phyloP scores from a whole-genome alignment of 2,329 filamentous ascomycete genomes.

The Mycosphaerella arachidis region DNA sequence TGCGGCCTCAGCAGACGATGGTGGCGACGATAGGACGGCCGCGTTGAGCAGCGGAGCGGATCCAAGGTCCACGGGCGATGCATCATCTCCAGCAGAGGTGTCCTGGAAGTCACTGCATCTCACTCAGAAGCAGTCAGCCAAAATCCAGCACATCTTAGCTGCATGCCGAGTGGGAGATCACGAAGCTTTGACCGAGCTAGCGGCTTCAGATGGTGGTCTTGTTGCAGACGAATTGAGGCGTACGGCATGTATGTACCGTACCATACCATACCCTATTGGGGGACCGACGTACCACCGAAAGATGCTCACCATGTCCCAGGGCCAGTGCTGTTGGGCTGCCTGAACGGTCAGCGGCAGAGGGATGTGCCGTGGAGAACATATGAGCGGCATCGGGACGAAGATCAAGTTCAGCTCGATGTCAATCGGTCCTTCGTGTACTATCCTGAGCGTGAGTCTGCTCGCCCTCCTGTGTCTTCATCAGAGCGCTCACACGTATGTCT shows the following conservation, averaged over 20 bases:
- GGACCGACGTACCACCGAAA: not conserved
- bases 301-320: constrained; percentile 42
- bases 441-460: constrained; percentile 61
- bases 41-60: not conserved
- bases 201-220: constrained; percentile 43
- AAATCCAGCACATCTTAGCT: constrained; percentile 31
- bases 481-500: not conserved
- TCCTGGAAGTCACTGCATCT: not conserved
- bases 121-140: constrained; percentile 11
- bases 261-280: not conserved
- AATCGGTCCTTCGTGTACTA: constrained; percentile 98
- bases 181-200: constrained; percentile 38
- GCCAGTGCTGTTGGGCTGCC: constrained; percentile 53
- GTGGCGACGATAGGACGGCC: not conserved
- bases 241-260: constrained; percentile 68
- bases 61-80: not conserved
- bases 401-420: constrained; percentile 87
- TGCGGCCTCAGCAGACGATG: not conserved
- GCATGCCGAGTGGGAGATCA: constrained; percentile 42
- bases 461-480: not conserved
- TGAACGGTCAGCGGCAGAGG: constrained; percentile 18
- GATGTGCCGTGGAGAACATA: constrained; percentile 55
- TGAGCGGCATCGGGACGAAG: constrained; percentile 76
- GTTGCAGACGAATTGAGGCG: constrained; percentile 57
- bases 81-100: not conserved